Percentiles rank a stretch among this genome's conserved stretches.
Conservation (phyloP, 2,329 filamentous ascomycete species). For the Triangularia verruculosa region DNA sequence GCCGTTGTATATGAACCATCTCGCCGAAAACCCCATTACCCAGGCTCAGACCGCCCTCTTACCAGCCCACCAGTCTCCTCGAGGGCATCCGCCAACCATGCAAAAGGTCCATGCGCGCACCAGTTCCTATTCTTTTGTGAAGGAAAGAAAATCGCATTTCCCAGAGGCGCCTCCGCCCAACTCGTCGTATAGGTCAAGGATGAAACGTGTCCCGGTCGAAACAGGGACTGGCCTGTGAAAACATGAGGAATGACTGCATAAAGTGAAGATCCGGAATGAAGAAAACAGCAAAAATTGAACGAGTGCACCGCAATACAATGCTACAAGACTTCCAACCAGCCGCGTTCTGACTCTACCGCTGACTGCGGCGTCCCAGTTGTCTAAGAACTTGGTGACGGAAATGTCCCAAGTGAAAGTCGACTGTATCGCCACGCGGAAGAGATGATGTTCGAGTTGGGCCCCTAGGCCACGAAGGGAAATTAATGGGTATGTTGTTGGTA, state of each 20-base stretch:
- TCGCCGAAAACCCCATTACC: neutral
- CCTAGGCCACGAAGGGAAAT: slow-evolving; percentile 7
- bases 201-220: neutral
- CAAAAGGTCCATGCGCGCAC: neutral
- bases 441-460: slow-evolving; percentile 6
- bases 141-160: neutral
- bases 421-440: slow-evolving; percentile 14
- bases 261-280: neutral
- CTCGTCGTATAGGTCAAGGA: neutral
- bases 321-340: neutral
- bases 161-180: neutral
- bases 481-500: slow-evolving; percentile 21
- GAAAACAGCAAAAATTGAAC: neutral
- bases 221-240: neutral
- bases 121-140: neutral
- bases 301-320: neutral
- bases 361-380: neutral
- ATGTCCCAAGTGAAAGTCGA: slow-evolving; percentile 9
- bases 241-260: neutral
- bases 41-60: neutral
- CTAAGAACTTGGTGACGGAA: neutral
- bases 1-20: slow-evolving; percentile 8
- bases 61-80: neutral
- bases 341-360: neutral
- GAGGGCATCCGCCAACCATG: slow-evolving; percentile 1